These are phyloP conservation scores for Magnolia officinalis DNA, from an alignment of 164 flowering plant genomes.

Conservation along the genomic window DNA sequence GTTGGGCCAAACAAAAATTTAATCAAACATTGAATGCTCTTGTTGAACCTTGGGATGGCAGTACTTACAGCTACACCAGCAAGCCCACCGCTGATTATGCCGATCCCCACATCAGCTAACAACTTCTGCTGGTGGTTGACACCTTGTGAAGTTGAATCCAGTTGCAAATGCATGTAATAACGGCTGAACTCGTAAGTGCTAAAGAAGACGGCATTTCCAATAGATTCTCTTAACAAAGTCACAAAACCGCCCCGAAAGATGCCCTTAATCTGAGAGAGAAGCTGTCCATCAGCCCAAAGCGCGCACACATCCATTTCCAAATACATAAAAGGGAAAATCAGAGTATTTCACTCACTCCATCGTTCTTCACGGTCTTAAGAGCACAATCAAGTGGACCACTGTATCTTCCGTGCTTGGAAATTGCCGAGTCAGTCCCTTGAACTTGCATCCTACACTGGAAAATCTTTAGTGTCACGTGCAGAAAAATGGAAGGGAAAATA, in stretches of 20 bases:
- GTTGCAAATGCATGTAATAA: slow-evolving; percentile 54
- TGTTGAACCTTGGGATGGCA: background rate
- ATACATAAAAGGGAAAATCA: background rate
- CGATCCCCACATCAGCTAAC: slow-evolving; percentile 69
- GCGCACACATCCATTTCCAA: background rate
- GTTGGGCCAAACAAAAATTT: too few species aligned
- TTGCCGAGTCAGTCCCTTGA: slow-evolving; percentile 65
- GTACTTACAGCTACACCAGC: slow-evolving; percentile 80
- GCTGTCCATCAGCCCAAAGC: slow-evolving; percentile 18
- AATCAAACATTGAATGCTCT: too few species aligned
- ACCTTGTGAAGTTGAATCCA: slow-evolving; percentile 41
- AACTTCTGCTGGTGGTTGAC: slow-evolving; percentile 22
- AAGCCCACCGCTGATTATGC: slow-evolving; percentile 82
- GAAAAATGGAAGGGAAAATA: background rate
- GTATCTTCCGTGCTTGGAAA: slow-evolving; percentile 40
- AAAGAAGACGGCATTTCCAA: slow-evolving; percentile 78
- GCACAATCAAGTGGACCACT: slow-evolving; percentile 79
- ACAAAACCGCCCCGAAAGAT: slow-evolving; percentile 76
- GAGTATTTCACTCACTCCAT: slow-evolving; percentile 60
- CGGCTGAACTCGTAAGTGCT: slow-evolving; percentile 69
- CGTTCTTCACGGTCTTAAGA: slow-evolving; percentile 55
- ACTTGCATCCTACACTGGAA: slow-evolving; percentile 99
- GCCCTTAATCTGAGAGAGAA: slow-evolving; percentile 60
- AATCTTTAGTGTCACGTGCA: slow-evolving; percentile 27
- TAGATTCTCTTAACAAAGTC: slow-evolving; percentile 74